Evolutionary conservation across 352 stramenopile genomes (phyloP).

Genomic region (Phytophthora litchii): DNA sequence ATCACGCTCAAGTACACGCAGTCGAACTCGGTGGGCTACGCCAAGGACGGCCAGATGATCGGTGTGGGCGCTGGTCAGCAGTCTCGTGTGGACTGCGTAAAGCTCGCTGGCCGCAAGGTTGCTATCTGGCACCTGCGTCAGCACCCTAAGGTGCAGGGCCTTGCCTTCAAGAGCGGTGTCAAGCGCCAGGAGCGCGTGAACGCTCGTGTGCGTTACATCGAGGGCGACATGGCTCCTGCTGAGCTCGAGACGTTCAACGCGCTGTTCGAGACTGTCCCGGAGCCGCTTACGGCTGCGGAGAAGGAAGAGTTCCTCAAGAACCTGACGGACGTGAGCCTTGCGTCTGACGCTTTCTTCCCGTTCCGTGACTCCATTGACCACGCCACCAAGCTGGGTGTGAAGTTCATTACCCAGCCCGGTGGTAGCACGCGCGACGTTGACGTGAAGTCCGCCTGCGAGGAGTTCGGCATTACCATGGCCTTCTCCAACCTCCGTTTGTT

Average conservation of each 20-base stretch:
- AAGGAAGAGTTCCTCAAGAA: conserved; percentile 95
- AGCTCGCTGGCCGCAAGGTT: conserved; percentile 98
- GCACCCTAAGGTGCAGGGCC: conserved; percentile 95
- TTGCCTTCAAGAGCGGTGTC: conserved; percentile 97
- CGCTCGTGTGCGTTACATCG: conserved; percentile 99
- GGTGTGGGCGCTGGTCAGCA: conserved; percentile 99
- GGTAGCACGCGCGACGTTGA: conserved; percentile 88
- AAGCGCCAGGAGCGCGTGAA: conserved; percentile 99
- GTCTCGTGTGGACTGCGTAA: conserved; percentile 99
- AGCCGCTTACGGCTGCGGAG: conserved; percentile 93
- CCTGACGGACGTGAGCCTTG: conserved; percentile 93
- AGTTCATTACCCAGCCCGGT: conserved; percentile 97
- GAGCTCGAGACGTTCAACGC: conserved; percentile 96
- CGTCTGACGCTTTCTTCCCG: conserved; percentile 99
- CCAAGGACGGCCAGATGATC: conserved; percentile 99
- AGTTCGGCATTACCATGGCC: conserved; percentile 99
- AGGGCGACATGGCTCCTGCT: conserved; percentile 97
- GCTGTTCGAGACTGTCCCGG: conserved; percentile 94
- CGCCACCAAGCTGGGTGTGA: conserved; percentile 94
- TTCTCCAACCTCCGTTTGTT: conserved; percentile 99
- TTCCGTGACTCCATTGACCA: conserved; percentile 99
- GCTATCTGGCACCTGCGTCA: conserved; percentile 98
- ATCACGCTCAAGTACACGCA: conserved; percentile 99
- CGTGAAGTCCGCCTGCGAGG: conserved; percentile 94
- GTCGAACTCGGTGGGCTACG: conserved; percentile 99